Base-by-base conservation (phyloP, 257 asterid genomes). In the Forsythia suspensa region DNA sequence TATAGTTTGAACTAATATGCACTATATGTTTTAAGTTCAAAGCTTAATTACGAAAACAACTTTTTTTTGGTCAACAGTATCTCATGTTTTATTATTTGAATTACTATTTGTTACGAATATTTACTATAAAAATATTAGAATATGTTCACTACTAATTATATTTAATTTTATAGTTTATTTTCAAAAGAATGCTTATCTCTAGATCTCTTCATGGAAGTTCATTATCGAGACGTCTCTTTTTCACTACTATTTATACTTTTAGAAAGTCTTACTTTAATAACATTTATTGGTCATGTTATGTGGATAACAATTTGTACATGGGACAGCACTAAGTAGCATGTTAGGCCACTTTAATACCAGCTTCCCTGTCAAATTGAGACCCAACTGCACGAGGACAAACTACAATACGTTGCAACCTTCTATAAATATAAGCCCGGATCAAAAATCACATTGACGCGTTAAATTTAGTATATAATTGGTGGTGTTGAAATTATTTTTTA, bases 201-300 rank as follows among this genome's bases (percentile, higher is more conserved):
- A 24, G 24, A 24, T 48, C 59, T 48, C 8, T 48, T 48, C 0
- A n/a, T 48, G 7, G 59, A 48, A 15, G 59, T 13, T 48, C 59
- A 13, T 48, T 48, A 13, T 13, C 20, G 4, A 2, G 57, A 48
- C n/a, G 6, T 48, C 59, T 48, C 59, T n/a, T 48, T 48, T 48
- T 48, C 20, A 48, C 59, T 13, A 15, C 59, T 48, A 48, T 48
- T 13, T 48, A 13, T 48, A 48, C 59, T 16, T 48, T 48, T 7
- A 29, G 2, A 48, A 48, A 48, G n/a, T 48, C 18, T 39, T 67
- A 36, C 59, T 70, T 69, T 77, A 36, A 68, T 34, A 61, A 70
- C 74, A 80, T 24, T 24, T 24, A 24, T 80, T 70, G 46, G 66
- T 63, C 71, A 57, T 80, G 72, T 65, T 9, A 15, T 61, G 61